Evolutionary conservation across 306 rosid species (phyloP), one percentile per base, ranked within the genome.

Genomic region (Vigna unguiculata): DNA sequence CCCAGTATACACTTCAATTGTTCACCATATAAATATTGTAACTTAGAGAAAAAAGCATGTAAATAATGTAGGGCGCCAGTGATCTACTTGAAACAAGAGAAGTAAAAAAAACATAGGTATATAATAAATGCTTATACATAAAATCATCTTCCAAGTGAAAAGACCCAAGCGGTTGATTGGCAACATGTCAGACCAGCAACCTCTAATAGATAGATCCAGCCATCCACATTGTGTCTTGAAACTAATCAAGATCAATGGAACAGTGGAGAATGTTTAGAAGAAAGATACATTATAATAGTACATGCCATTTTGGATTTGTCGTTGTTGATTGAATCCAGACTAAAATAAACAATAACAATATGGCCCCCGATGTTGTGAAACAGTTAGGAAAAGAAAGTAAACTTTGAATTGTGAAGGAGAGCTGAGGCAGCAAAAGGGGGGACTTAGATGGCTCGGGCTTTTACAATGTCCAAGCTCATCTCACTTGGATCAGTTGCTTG

Each of bases 401-500:
- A 76, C 1, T 77, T 63, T n/a, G 45, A 52, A 84, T 45, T 13
- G 82, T 61, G 82, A 61, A 45, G 78, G 66, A 81, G 75, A 72
- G 81, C 36, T 52, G 73, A 65, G 60, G 72, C 10, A 61, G 48
- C 62, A 24, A 74, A 53, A 53, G 24, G 51, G 25, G 53, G 68
- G 15, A 22, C 45, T 84, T 66, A 90, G 83, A 77, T 4, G 73
- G 89, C 93, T 82, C 96, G 79, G 20, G 58, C 88, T 75, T 83
- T 90, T 30, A 93, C 98, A 60, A 89, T 86, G 89, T 90, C 98
- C 87, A 93, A 80, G 90, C 96, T 89, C 96, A 93, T 87, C 86
- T 93, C 96, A 69, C 94, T 93, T 41, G 98, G 96, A 90, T 93
- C 98, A 76, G 98, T 93, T 77, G 96, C 98, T 87, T 93, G 98